Percentiles rank a stretch among this genome's conserved stretches.
Conservation (phyloP, 1,284 basidiomycete genomes). For the Jaminaea rosea region DNA sequence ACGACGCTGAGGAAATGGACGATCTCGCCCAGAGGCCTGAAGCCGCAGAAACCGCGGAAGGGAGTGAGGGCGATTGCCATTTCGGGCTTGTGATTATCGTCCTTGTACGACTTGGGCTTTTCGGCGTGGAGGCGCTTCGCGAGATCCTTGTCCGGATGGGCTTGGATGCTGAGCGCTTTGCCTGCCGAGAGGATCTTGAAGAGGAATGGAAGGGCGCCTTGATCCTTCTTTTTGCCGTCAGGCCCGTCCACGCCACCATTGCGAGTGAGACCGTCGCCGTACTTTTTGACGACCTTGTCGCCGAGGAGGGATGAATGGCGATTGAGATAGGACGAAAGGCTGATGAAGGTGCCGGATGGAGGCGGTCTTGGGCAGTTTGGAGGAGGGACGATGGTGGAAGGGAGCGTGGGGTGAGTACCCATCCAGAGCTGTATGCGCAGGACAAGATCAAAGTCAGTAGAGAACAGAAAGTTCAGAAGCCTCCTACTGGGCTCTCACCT, state of each 20-base stretch:
- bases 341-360: constrained; percentile 1
- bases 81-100: constrained; percentile 92
- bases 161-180: constrained; percentile 92
- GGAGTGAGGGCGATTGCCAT: constrained; percentile 92
- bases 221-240: neutral
- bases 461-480: neutral
- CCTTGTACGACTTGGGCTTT: constrained; percentile 80
- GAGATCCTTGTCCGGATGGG: constrained; percentile 86
- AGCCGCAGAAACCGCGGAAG: constrained; percentile 85
- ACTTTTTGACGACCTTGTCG: constrained; percentile 11
- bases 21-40: constrained; percentile 68
- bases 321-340: constrained; percentile 20
- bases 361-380: neutral
- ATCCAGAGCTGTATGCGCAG: constrained; percentile 61
- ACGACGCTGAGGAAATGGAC: constrained; percentile 60
- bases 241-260: neutral
- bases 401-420: constrained; percentile 88
- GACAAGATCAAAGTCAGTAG: constrained; percentile 53
- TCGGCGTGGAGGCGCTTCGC: constrained; percentile 67
- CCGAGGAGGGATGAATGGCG: constrained; percentile 28
- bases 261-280: constrained; percentile 4
- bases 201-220: constrained; percentile 34
- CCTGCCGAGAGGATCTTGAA: constrained; percentile 63
- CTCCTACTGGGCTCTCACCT: constrained; percentile 12
- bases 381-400: constrained; percentile 56